Evolutionary conservation across 2,329 filamentous ascomycete species (phyloP), one percentile per base, ranked within the genome.

Genomic region (Neurospora sp.): DNA sequence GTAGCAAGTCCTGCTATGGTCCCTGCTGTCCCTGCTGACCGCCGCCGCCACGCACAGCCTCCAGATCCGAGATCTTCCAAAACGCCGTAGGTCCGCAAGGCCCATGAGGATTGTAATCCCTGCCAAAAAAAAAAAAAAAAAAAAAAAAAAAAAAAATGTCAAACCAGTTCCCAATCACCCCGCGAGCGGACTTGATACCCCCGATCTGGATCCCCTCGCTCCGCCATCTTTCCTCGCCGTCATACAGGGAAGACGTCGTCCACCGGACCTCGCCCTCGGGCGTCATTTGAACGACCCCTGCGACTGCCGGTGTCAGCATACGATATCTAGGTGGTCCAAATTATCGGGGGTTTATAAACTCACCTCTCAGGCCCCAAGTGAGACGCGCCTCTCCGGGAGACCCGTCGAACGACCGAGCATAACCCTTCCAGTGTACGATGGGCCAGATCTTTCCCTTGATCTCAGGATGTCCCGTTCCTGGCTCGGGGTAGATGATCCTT

Each of bases 161-260:
- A 75, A 93, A 94, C 92, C 92, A 95, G 68, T 88, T 90, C 0
- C 92, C 91, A 1, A 93, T 76, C 0, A 93, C 87, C 1, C 91
- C 91, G 8, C 91, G 84, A 7, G 85, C 87, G 6, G 89, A 90
- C 67, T 82, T 80, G 1, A 88, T 75, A 0, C 91, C 92, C 11
- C 91, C 91, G 5, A 94, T 79, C 78, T 95, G 92, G 6, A 94
- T 83, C 9, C 90, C 87, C 80, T 95, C 92, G 75, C 89, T 91
- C n/a, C 87, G 85, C 92, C 91, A 94, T 28, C 90, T 82, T 75
- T 91, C 88, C 73, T 91, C 84, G 67, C 90, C 89, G 73, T 84
- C 80, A 73, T 84, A 83, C 13, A 93, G 83, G 1, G 88, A 91
- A 68, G 87, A 87, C 0, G 87, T 90, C 1, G 89, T 92, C 92